A percentile compares a stretch with the other conserved stretches of the same genome.
These are phyloP conservation scores for Neurospora tetrasperma DNA, from an alignment of 495 filamentous ascomycete species.

Conservation along the genomic window DNA sequence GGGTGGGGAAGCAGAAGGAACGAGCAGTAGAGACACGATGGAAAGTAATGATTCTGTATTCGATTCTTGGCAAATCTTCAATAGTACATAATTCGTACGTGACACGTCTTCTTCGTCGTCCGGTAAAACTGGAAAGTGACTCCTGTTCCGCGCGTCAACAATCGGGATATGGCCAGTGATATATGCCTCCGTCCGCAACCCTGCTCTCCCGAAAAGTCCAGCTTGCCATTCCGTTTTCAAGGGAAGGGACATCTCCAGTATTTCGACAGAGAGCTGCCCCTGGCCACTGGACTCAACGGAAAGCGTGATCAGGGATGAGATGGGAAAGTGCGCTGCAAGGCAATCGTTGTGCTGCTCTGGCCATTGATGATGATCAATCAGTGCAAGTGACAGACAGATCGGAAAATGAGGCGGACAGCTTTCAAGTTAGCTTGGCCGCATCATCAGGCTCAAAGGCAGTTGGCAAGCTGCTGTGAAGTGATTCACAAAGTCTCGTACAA, in stretches of 20 bases:
- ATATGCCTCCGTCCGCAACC: not conserved
- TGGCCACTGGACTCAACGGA: not conserved
- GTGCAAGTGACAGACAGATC: not conserved
- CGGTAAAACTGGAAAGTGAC: not conserved
- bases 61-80: not conserved
- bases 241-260: not conserved
- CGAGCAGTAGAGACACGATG: not conserved
- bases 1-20: not conserved
- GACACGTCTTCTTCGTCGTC: not conserved
- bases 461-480: not conserved
- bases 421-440: not conserved
- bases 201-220: not conserved
- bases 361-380: not conserved
- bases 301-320: not conserved
- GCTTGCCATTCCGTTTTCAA: not conserved
- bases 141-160: not conserved
- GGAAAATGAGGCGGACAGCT: not conserved
- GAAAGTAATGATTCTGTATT: not conserved
- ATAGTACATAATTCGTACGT: not conserved
- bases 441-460: not conserved
- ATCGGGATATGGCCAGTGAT: not conserved
- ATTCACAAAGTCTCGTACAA: not conserved
- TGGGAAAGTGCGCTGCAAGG: not conserved
- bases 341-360: not conserved
- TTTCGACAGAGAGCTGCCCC: not conserved